Evolutionary conservation across 2,329 filamentous ascomycete genomes (phyloP), one percentile per base, ranked within the genome.

Genomic region (Helotiales sp.): DNA sequence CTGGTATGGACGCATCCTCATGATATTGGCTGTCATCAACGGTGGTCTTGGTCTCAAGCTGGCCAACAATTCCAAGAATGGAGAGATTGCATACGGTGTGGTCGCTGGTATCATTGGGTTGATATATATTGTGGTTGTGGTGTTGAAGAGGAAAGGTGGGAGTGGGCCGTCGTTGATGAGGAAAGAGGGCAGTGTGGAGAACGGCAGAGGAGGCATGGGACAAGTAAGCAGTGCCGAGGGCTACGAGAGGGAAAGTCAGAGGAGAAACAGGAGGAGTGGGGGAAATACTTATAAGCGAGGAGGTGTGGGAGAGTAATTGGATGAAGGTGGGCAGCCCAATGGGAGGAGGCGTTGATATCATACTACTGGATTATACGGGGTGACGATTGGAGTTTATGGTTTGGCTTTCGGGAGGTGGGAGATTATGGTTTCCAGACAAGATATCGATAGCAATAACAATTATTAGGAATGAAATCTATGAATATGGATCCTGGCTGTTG

Each of bases 21-120:
- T 89, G 61, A 55, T 81, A 17, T 68, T 87, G 2, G 85, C 83
- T 25, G 75, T 87, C 44, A 69, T 88, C 64, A 88, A 88, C 65
- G 86, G 85, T 55, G 86, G 85, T 0, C 70, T 88, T 3, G 86
- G 86, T 3, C 72, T 89, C 27, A 60, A 79, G 62, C 73, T 86
- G 15, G 75, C 81, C 0, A 61, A 64, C 15, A 76, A 77, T 0
- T 62, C 71, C 0, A 70, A 60, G 2, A 66, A 69, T 10, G 78
- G 79, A 44, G 70, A 81, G 52, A 77, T 83, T 48, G 81, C 79
- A 0, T 88, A 87, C 69, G 72, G 77, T 0, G 79, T 86, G 5
- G 72, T 87, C 25, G 76, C 83, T 0, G 81, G 72, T 8, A 64
- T 86, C 9, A 66, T 83, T 22, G 76, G 74, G 38, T 38, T 76